Conservation (phyloP, 164 flowering plant species). For the Protea cynaroides region DNA sequence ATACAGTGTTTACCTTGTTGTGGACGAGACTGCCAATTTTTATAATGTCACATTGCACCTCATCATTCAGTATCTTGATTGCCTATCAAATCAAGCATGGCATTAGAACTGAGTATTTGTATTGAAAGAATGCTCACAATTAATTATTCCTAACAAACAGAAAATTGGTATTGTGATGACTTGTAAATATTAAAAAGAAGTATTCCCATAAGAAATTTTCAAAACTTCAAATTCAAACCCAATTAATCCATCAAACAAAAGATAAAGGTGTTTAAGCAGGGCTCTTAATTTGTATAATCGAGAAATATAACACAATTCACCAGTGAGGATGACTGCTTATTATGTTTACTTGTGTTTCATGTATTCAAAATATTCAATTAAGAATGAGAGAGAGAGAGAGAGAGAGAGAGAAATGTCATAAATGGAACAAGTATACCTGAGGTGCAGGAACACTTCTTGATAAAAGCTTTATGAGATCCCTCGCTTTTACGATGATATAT, state of each 20-base stretch:
- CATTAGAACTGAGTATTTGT: neutral
- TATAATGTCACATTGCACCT: constrained; percentile 89
- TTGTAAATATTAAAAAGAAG: too few relatives aligned
- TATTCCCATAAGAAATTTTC: neutral
- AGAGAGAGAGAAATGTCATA: too few relatives aligned
- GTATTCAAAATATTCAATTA: neutral
- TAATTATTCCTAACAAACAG: too few relatives aligned
- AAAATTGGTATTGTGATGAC: too few relatives aligned
- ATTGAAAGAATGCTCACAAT: neutral
- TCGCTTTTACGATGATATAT: constrained; percentile 76
- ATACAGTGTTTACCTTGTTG: constrained; percentile 67
- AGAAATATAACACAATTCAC: too few relatives aligned
- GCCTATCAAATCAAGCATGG: constrained; percentile 40
- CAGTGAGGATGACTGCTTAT: too few relatives aligned
- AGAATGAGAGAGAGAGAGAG: neutral
- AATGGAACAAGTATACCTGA: constrained; percentile 50
- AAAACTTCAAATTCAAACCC: neutral
- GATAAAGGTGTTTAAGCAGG: neutral
- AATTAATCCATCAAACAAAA: neutral
- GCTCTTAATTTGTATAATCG: too few relatives aligned
- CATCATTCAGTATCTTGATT: constrained; percentile 78
- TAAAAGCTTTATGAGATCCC: constrained; percentile 81
- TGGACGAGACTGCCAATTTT: constrained; percentile 73
- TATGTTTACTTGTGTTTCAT: too few relatives aligned
- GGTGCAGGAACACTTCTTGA: constrained; percentile 97